These are phyloP conservation scores for Byssochlamys sp. DNA, from an alignment of 2,329 filamentous ascomycete genomes.

Conservation along the genomic window DNA sequence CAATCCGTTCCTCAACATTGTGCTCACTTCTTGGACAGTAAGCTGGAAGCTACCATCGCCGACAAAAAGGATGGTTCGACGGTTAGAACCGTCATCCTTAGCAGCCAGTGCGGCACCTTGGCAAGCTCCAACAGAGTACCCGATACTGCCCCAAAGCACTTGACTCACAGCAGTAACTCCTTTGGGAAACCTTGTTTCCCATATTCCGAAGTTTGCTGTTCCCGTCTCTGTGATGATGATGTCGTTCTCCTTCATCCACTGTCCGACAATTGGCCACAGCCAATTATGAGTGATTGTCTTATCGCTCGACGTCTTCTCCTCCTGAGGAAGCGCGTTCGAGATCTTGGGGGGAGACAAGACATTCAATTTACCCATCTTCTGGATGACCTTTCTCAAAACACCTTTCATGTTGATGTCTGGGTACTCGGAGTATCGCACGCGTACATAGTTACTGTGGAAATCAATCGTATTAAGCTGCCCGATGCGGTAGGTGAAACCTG, in stretches of 20 bases:
- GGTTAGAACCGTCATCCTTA: slow-evolving; percentile 20
- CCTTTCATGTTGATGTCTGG: slow-evolving; percentile 68
- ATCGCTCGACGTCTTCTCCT: slow-evolving; percentile 17
- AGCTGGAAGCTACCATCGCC: slow-evolving; percentile 58
- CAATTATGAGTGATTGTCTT: slow-evolving; percentile 39
- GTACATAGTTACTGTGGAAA: slow-evolving; percentile 64
- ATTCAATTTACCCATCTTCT: slow-evolving; percentile 49
- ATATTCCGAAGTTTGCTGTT: slow-evolving; percentile 47
- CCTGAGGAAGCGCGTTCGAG: slow-evolving; percentile 39
- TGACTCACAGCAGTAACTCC: slow-evolving; percentile 41
- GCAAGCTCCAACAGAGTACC: slow-evolving; percentile 51
- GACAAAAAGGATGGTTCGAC: slow-evolving; percentile 49
- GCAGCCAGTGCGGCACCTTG: slow-evolving; percentile 48
- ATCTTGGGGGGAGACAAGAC: slow-evolving; percentile 46
- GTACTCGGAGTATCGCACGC: slow-evolving; percentile 69
- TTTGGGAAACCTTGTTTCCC: slow-evolving; percentile 42
- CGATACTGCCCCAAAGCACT: slow-evolving; percentile 52
- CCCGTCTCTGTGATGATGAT: slow-evolving; percentile 51
- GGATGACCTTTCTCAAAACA: slow-evolving; percentile 61
- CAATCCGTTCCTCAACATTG: slow-evolving; percentile 53
- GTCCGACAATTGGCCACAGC: slow-evolving; percentile 40
- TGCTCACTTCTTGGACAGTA: slow-evolving; percentile 57
- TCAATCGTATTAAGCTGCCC: slow-evolving; percentile 70
- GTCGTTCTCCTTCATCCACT: slow-evolving; percentile 44
- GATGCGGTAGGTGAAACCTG: slow-evolving; percentile 71